phyloP scores from a whole-genome alignment of 108 stramenopile species.

The Fistulifera pelliculosa region DNA sequence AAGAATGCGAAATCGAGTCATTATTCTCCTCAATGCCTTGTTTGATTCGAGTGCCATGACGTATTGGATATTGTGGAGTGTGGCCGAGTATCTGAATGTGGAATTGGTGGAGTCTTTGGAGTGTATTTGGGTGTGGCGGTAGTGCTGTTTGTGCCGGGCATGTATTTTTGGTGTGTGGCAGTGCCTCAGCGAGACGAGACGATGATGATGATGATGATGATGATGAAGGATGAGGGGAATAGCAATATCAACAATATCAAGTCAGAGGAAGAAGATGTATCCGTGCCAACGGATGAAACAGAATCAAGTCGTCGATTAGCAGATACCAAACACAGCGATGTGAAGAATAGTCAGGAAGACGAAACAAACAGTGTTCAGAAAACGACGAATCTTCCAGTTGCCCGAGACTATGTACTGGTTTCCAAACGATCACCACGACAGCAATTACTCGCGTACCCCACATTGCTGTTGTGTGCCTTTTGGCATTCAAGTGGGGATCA shows the following conservation, averaged over 20 bases:
- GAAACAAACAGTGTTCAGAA: neutral
- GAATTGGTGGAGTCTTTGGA: neutral
- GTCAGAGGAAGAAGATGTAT: neutral
- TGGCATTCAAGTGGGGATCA: slow-evolving; percentile 24
- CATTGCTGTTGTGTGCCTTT: slow-evolving; percentile 17
- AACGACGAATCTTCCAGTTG: neutral
- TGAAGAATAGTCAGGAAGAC: neutral
- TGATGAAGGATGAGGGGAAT: neutral
- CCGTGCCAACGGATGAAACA: neutral
- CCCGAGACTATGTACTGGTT: slow-evolving; percentile 15
- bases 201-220: neutral
- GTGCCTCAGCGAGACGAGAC: neutral
- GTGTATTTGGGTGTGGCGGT: slow-evolving; percentile 17
- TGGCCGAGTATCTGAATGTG: neutral
- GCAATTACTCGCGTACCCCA: slow-evolving; percentile 22
- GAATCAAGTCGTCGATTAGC: neutral
- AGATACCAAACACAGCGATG: neutral
- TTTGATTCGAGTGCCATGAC: slow-evolving; percentile 35
- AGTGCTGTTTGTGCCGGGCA: slow-evolving; percentile 7
- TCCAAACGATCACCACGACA: slow-evolving; percentile 9
- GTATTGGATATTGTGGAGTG: slow-evolving; percentile 29
- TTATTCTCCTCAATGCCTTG: slow-evolving; percentile 29
- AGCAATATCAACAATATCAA: neutral
- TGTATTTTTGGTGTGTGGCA: slow-evolving; percentile 17
- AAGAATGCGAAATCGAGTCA: slow-evolving; percentile 9